Evolutionary conservation across 2,329 filamentous ascomycete species (phyloP).

Genomic region (Cryphonectria parasitica): DNA sequence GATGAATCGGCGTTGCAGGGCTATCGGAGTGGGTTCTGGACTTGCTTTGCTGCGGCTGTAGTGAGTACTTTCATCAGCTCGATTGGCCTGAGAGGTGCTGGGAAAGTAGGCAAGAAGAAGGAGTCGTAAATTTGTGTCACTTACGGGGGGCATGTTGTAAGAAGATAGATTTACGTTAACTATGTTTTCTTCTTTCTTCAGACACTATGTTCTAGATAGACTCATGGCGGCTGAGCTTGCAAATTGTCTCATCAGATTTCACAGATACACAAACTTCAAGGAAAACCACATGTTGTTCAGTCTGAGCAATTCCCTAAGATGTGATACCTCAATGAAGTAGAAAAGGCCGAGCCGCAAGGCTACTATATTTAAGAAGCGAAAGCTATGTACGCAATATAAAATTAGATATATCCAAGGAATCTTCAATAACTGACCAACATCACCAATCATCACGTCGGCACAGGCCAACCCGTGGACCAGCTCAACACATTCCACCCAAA

Average conservation of each 20-base stretch:
- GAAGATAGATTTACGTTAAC: not conserved
- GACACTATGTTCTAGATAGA: no score
- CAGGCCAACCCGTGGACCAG: conserved; percentile 50
- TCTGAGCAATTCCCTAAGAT: no score
- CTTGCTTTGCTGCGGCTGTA: conserved; percentile 50
- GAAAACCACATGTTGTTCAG: no score
- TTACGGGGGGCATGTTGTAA: not conserved
- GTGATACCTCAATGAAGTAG: no score
- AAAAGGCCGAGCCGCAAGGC: not conserved
- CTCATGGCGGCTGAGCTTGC: no score
- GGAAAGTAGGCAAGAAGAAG: conserved; percentile 6
- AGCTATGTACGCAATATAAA: not conserved
- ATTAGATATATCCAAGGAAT: not conserved
- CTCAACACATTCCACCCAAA: conserved; percentile 52
- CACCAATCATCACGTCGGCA: not conserved
- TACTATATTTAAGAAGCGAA: not conserved
- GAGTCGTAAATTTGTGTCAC: not conserved
- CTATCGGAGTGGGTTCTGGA: conserved; percentile 57
- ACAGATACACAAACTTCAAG: no score
- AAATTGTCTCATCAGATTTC: no score
- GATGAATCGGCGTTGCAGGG: conserved; percentile 49
- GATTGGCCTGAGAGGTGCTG: conserved; percentile 3
- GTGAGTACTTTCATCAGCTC: conserved; percentile 30
- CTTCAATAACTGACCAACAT: not conserved
- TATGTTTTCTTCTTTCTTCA: not conserved